phyloP scores from a whole-genome alignment of 2,329 filamentous ascomycete genomes.

The Paecilomyces fulvus region DNA sequence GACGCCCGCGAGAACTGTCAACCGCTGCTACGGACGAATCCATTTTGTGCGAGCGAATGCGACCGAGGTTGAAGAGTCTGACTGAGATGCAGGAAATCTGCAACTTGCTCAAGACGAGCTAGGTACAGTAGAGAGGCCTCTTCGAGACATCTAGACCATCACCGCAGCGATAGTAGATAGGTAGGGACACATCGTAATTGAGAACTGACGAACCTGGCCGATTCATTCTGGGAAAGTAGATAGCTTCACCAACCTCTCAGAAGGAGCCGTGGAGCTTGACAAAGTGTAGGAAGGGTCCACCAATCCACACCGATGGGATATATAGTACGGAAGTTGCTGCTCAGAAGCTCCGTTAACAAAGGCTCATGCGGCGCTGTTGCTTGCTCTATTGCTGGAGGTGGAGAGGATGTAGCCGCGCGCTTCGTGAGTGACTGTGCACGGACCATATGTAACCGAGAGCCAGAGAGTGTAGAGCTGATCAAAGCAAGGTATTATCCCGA shows the following conservation, averaged over 20 bases:
- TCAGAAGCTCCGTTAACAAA: conserved; percentile 13
- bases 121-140: background rate
- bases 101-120: background rate
- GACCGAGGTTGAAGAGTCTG: background rate
- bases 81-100: background rate
- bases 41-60: background rate
- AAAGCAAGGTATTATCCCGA: background rate
- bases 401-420: conserved; percentile 15
- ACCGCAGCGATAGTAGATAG: conserved; percentile 10
- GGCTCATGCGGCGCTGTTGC: conserved; percentile 8
- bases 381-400: conserved; percentile 20
- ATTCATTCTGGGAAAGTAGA: conserved; percentile 33
- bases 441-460: background rate
- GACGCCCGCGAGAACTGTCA: background rate
- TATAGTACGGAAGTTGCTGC: conserved; percentile 11
- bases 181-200: conserved; percentile 14
- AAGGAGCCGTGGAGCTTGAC: conserved; percentile 5
- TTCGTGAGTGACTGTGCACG: conserved; percentile 4
- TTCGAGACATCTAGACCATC: background rate
- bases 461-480: background rate
- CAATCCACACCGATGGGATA: background rate
- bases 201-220: conserved; percentile 38
- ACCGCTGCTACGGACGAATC: background rate
- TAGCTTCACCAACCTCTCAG: conserved; percentile 9
- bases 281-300: conserved; percentile 2